These are phyloP conservation scores for Boletus rufocinnamomeus DNA, from an alignment of 768 basidiomycete species.

Conservation along the genomic window DNA sequence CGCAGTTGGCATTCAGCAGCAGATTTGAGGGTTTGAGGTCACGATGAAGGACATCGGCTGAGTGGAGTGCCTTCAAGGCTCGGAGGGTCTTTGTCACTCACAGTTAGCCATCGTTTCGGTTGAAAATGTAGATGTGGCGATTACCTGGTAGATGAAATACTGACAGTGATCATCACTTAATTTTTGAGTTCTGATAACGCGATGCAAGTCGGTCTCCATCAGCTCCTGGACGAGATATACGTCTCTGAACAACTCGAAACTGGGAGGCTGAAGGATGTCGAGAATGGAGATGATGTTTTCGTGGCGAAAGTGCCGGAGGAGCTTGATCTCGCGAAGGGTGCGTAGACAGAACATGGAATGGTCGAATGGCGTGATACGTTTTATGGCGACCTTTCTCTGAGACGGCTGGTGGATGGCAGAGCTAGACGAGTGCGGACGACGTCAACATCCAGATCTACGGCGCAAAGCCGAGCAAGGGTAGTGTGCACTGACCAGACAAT, in stretches of 20 bases:
- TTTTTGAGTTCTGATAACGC: conserved; percentile 93
- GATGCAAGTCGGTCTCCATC: conserved; percentile 93
- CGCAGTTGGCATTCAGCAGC: conserved; percentile 93
- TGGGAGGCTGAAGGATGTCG: conserved; percentile 85
- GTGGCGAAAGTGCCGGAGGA: conserved; percentile 83
- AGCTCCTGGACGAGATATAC: conserved; percentile 77
- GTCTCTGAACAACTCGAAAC: conserved; percentile 79
- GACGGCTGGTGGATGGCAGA: conserved; percentile 79
- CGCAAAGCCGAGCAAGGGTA: not conserved
- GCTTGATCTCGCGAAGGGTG: conserved; percentile 88
- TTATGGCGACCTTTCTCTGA: conserved; percentile 89
- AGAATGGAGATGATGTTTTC: conserved; percentile 94
- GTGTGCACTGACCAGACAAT: conserved; percentile 63
- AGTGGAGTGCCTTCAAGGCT: conserved; percentile 92
- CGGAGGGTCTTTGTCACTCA: conserved; percentile 64
- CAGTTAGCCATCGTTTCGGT: conserved; percentile 3
- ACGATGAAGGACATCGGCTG: conserved; percentile 91
- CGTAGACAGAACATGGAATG: conserved; percentile 90
- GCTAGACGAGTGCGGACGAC: conserved; percentile 31
- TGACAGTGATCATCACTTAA: conserved; percentile 95
- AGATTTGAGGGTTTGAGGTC: conserved; percentile 97
- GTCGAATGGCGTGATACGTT: conserved; percentile 93
- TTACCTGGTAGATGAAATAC: conserved; percentile 95
- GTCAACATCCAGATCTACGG: conserved; percentile 1
- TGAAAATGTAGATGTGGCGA: conserved; percentile 18